Percentiles rank a stretch among this genome's conserved stretches.
Evolutionary conservation across 805 yeast species (phyloP).

Genomic region (Saccharomyces jurei): DNA sequence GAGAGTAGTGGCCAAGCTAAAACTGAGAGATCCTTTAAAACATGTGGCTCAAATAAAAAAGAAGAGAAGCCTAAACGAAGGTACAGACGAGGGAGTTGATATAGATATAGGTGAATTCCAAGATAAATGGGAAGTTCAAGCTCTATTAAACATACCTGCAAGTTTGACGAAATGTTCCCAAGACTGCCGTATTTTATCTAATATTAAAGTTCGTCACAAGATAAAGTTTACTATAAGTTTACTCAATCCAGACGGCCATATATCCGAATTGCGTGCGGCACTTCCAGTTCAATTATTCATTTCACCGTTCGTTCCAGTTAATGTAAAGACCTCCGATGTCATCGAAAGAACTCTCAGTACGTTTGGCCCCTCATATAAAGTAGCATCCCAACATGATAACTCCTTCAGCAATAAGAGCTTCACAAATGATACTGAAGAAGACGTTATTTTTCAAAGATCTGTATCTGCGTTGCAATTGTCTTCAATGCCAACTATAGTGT

Average conservation of each 20-base stretch:
- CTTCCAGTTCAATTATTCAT: constrained; percentile 72
- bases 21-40: constrained; percentile 33
- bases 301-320: constrained; percentile 72
- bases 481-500: constrained; percentile 5
- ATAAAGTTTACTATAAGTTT: constrained; percentile 72
- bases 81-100: constrained; percentile 19
- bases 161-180: constrained; percentile 72
- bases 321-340: constrained; percentile 20
- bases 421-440: constrained; percentile 28
- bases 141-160: constrained; percentile 59
- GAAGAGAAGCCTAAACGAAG: constrained; percentile 10
- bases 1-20: constrained; percentile 48
- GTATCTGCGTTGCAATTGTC: constrained; percentile 28
- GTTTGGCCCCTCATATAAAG: neutral
- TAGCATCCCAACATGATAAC: neutral
- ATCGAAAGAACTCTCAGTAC: neutral
- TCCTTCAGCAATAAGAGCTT: neutral
- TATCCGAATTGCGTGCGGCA: constrained; percentile 86
- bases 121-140: constrained; percentile 70
- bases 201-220: constrained; percentile 83
- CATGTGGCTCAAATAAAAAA: constrained; percentile 19
- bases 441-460: constrained; percentile 33
- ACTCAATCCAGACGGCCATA: constrained; percentile 84
- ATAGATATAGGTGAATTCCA: constrained; percentile 19
- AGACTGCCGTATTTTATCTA: constrained; percentile 64